Base-by-base conservation (phyloP, 2,329 filamentous ascomycete species). In the Hymenoscyphus occultus region DNA sequence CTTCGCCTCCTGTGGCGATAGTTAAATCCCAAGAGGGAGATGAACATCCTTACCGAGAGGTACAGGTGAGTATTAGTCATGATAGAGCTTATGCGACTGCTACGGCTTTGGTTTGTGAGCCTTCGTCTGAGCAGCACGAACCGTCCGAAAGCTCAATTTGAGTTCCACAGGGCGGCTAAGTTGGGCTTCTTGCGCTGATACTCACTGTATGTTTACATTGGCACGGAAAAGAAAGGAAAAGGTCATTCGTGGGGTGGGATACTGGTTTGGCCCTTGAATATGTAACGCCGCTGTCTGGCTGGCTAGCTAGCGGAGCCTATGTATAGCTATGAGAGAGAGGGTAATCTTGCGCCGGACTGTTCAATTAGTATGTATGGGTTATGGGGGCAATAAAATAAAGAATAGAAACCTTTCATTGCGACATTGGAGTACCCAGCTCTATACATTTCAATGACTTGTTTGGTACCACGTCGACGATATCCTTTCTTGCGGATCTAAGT, bases 41-140 rank as follows among this genome's bases (percentile, higher is more conserved):
- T 35, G 31, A 72, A 5, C 69, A 75, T 39, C 78, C 78, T n/a
- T 32, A 39, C 16, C 83, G 86, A 69, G 80, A 86, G 60, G 92
- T 88, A 14, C 81, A 85, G 72, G 75, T 97, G 56, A 94, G 90
- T 66, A 96, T 97, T 71, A 95, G 90, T 72, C 93, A 97, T 75
- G 93, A 97, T 76, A 88, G 86, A 1, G 89, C 92, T 7, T 96
- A 93, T 77, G 92, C 92, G 10, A 88, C 84, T 22, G 90, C 90
- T 6, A 81, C 89, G 0, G 48, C 60, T 5, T 19, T 62, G 31
- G 59, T 42, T 28, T 45, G 16, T 57, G 56, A n/a, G 7, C 48
- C 48, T 19, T 22, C 9, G 10, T 19, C 48, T 13, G 19, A 1
- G 10, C 13, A 54, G n/a, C 5, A 51, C 3, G 5, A 16, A 22